Evolutionary conservation across 768 basidiomycete genomes (phyloP).

Genomic region (Lactarius pseudohatsudake): DNA sequence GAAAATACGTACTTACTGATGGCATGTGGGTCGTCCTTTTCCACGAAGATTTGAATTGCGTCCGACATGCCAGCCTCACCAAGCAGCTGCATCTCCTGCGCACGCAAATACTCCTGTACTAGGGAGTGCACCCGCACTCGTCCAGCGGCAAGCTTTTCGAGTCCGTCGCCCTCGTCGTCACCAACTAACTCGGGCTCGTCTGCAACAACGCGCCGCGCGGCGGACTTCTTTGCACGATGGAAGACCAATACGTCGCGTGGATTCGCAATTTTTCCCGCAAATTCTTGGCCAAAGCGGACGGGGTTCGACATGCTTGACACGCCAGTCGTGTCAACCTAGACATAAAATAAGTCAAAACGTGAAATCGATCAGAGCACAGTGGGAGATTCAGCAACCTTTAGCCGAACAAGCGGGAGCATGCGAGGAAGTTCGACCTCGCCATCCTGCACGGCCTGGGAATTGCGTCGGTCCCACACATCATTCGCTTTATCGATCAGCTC

Average conservation of each 20-base stretch:
- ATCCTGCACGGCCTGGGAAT: slow-evolving; percentile 55
- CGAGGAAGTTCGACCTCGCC: slow-evolving; percentile 60
- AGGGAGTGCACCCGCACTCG: slow-evolving; percentile 85
- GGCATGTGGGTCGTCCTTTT: slow-evolving; percentile 95
- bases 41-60: slow-evolving; percentile 93
- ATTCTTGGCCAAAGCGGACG: slow-evolving; percentile 95
- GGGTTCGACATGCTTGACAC: slow-evolving; percentile 93
- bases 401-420: slow-evolving; percentile 85
- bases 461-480: slow-evolving; percentile 73
- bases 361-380: not conserved
- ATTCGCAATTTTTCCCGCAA: slow-evolving; percentile 87
- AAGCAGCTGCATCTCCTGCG: slow-evolving; percentile 89
- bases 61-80: slow-evolving; percentile 90
- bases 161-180: slow-evolving; percentile 25
- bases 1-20: slow-evolving; percentile 70
- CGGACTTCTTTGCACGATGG: slow-evolving; percentile 72
- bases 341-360: not conserved
- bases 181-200: slow-evolving; percentile 67
- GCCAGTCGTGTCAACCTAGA: slow-evolving; percentile 85
- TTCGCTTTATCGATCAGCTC: slow-evolving; percentile 78
- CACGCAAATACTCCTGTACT: slow-evolving; percentile 87
- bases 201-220: slow-evolving; percentile 55
- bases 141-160: slow-evolving; percentile 44
- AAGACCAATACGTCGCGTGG: slow-evolving; percentile 92
- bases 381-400: slow-evolving; percentile 56